Percentiles rank a stretch among this genome's conserved stretches.
Evolutionary conservation across 441 rosid species (phyloP).

Genomic region (Euphorbia celastroides): DNA sequence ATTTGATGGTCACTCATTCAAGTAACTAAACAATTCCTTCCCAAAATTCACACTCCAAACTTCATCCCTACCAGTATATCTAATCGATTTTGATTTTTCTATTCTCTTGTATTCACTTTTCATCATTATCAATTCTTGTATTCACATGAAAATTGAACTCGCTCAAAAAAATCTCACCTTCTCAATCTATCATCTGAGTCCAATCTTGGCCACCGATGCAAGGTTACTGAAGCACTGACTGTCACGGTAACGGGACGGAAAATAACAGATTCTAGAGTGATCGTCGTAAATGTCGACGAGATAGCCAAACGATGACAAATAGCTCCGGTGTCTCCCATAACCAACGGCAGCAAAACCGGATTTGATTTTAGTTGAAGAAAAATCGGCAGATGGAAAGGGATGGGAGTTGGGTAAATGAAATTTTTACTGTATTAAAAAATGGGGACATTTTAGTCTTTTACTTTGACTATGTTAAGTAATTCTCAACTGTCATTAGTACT

Average conservation of each 20-base stretch:
- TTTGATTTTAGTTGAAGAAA: conserved; percentile 21
- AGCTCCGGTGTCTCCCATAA: conserved; percentile 18
- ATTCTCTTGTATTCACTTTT: neutral
- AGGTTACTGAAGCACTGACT: conserved; percentile 14
- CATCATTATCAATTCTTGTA: neutral
- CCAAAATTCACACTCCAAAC: too few species aligned
- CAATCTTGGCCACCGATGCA: conserved; percentile 16
- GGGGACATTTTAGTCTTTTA: too few species aligned
- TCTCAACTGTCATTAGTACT: too few species aligned
- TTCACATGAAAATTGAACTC: neutral
- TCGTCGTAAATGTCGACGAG: conserved; percentile 21
- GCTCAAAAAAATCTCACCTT: too few species aligned
- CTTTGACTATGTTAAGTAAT: too few species aligned
- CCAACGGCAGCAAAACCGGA: conserved; percentile 15
- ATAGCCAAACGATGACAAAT: conserved; percentile 20
- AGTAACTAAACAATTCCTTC: too few species aligned
- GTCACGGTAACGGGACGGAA: conserved; percentile 17
- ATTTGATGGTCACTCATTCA: too few species aligned
- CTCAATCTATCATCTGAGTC: neutral
- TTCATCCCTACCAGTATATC: too few species aligned
- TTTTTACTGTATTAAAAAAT: too few species aligned
- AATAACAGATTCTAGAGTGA: conserved; percentile 14
- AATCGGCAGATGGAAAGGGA: conserved; percentile 29
- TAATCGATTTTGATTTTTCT: too few species aligned
- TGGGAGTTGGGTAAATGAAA: too few species aligned